phyloP scores from a whole-genome alignment of 441 rosid genomes.

The Euphorbia schlechtendalii region DNA sequence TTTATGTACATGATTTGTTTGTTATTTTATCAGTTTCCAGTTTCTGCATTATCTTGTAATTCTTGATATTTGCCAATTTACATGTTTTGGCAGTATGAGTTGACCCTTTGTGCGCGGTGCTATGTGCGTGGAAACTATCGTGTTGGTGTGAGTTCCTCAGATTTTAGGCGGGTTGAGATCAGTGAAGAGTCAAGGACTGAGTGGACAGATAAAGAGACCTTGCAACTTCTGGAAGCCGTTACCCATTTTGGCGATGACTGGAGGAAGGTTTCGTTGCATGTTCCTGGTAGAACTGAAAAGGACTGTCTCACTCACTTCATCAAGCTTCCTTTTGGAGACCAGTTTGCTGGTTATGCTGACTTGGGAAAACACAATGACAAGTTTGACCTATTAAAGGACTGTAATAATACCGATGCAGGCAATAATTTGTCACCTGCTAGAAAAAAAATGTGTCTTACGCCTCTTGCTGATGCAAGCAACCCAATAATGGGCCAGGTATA shows the following conservation, averaged over 20 bases:
- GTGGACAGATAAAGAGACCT: slow-evolving; percentile 85
- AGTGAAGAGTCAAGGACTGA: slow-evolving; percentile 60
- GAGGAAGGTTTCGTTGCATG: slow-evolving; percentile 82
- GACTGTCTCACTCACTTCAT: slow-evolving; percentile 75
- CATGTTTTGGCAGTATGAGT: slow-evolving; percentile 50
- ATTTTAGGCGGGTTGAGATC: slow-evolving; percentile 87
- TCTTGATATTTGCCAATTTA: not conserved
- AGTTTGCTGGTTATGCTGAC: slow-evolving; percentile 39
- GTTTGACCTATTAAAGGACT: slow-evolving; percentile 28
- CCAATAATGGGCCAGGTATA: slow-evolving; percentile 97
- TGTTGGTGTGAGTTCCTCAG: slow-evolving; percentile 69
- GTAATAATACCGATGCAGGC: slow-evolving; percentile 26
- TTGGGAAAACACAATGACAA: slow-evolving; percentile 36
- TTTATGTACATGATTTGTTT: not conserved
- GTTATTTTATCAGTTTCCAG: not conserved
- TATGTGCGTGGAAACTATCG: slow-evolving; percentile 84
- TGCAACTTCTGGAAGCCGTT: slow-evolving; percentile 74
- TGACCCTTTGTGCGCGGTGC: slow-evolving; percentile 93
- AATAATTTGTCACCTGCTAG: slow-evolving; percentile 27
- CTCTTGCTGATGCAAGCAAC: slow-evolving; percentile 96
- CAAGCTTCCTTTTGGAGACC: slow-evolving; percentile 85
- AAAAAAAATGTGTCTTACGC: slow-evolving; percentile 62
- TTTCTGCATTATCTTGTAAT: not conserved
- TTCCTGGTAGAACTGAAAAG: slow-evolving; percentile 75
- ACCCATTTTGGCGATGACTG: slow-evolving; percentile 88